Evolutionary conservation across 2,329 filamentous ascomycete genomes (phyloP).

Genomic region (Ploettnerulaceae sp.): DNA sequence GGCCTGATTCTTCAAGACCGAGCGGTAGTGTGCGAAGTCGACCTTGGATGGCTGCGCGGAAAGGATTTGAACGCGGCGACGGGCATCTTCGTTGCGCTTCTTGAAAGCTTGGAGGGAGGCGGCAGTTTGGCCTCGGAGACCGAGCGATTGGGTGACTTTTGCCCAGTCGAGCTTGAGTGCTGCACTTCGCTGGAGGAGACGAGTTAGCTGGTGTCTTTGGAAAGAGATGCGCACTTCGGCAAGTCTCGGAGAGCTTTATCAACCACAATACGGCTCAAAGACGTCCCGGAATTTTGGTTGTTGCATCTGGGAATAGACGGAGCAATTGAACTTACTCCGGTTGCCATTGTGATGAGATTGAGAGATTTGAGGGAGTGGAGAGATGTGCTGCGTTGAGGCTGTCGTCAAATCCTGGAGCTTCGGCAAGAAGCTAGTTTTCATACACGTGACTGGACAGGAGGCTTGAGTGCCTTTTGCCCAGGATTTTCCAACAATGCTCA

Average conservation of each 20-base stretch:
- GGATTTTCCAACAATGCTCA: no score
- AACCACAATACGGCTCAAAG: not conserved
- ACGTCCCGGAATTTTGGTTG: not conserved
- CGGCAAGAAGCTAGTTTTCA: slow-evolving; percentile 3
- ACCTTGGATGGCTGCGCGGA: slow-evolving; percentile 79
- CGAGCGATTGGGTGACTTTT: slow-evolving; percentile 89
- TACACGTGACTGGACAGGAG: slow-evolving; percentile 22
- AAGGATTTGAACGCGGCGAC: slow-evolving; percentile 83
- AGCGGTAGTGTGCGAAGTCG: slow-evolving; percentile 92
- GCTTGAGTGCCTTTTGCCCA: not conserved
- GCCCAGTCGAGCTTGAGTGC: slow-evolving; percentile 99
- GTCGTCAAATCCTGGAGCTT: slow-evolving; percentile 26
- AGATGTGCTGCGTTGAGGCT: slow-evolving; percentile 39
- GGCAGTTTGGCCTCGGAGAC: slow-evolving; percentile 92
- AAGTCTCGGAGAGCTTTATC: slow-evolving; percentile 12
- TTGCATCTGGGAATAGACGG: slow-evolving; percentile 25
- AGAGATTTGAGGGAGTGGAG: slow-evolving; percentile 45
- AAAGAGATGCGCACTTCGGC: slow-evolving; percentile 20
- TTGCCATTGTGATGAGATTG: slow-evolving; percentile 54
- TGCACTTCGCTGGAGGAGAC: slow-evolving; percentile 74
- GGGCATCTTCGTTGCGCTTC: slow-evolving; percentile 98
- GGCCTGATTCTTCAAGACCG: slow-evolving; percentile 89
- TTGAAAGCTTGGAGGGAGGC: slow-evolving; percentile 93
- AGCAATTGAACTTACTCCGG: slow-evolving; percentile 54
- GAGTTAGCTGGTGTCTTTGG: slow-evolving; percentile 25